Evolutionary conservation across 2,329 filamentous ascomycete species (phyloP), one percentile per base, ranked within the genome.

Genomic region (Paradendryphiella salina): DNA sequence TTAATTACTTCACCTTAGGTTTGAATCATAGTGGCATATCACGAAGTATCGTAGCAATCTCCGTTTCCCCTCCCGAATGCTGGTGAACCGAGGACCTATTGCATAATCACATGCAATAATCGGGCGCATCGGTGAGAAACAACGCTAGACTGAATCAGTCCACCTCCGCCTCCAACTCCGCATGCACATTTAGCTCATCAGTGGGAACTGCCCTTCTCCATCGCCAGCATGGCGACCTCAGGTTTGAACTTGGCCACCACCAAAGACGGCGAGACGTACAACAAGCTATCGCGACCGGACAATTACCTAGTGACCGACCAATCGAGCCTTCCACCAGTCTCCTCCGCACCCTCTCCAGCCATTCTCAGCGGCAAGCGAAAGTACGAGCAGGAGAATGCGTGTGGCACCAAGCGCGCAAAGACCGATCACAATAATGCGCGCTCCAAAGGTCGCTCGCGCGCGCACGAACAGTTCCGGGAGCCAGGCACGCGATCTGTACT

Each of bases 251-350:
- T 61, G 21, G 69, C 69, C 15, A 52, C 61, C 21, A 74, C 72
- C 3, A 60, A 63, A 47, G 67, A 72, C 47, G 71, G 71, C 33
- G 70, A 56, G 28, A 39, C 47, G 1, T 74, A 74, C 56, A 73
- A 74, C 54, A 74, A 72, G 51, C 60, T 73, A 18, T 61, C 61
- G 28, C 63, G 72, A 40, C 71, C 72, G 2, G 63, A 69, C 43
- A 55, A 67, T 20, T 69, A 63, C 45, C 48, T 66, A 2, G 23
- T 56, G 23, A 17, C 43, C 56, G n/a, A 46, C 56, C 41, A 53
- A 2, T 39, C 50, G 20, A 51, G 46, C 21, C 48, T 43, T 20
- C 59, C 53, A 17, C 51, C 47, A 7, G 47, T 26, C 3, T 15
- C 42, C 21, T 14, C 50, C 14, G 33, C 37, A 40, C 14, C 41